Conservation (phyloP, 1,139 yeast species). For the Pichia sp. region DNA sequence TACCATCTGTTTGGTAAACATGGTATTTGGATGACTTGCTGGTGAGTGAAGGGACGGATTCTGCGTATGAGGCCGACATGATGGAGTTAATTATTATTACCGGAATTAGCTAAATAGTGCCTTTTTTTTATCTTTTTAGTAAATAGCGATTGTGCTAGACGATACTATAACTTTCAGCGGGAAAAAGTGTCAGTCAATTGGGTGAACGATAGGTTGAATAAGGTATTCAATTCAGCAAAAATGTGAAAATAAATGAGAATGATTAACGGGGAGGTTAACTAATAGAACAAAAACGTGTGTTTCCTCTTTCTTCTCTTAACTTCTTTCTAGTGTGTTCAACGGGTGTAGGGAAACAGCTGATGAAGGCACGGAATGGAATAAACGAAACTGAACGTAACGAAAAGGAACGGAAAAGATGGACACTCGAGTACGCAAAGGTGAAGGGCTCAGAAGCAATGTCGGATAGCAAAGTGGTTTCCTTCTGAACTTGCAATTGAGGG, state of each 20-base stretch:
- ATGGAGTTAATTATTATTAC: neutral
- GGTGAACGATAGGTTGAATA: no score
- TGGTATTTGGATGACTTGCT: constrained; percentile 32
- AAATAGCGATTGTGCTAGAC: no score
- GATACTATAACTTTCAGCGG: no score
- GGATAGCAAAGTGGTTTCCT: neutral
- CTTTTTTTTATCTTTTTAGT: neutral
- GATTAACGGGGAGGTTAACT: neutral
- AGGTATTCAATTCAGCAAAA: neutral
- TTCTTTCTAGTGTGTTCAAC: no score
- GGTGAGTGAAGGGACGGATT: constrained; percentile 26
- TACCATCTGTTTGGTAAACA: constrained; percentile 63
- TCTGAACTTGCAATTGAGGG: neutral
- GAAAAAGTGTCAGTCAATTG: no score
- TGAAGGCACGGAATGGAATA: neutral
- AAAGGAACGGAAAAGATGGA: neutral
- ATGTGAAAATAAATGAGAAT: neutral
- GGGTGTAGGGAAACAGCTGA: no score
- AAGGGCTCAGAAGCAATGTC: neutral
- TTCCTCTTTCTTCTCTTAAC: neutral
- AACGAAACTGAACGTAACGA: neutral
- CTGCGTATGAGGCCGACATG: constrained; percentile 20
- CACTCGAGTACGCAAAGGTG: neutral
- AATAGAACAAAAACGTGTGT: neutral
- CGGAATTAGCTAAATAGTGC: neutral